These are phyloP conservation scores for Casuarina glauca DNA, from an alignment of 306 rosid genomes.

Conservation along the genomic window DNA sequence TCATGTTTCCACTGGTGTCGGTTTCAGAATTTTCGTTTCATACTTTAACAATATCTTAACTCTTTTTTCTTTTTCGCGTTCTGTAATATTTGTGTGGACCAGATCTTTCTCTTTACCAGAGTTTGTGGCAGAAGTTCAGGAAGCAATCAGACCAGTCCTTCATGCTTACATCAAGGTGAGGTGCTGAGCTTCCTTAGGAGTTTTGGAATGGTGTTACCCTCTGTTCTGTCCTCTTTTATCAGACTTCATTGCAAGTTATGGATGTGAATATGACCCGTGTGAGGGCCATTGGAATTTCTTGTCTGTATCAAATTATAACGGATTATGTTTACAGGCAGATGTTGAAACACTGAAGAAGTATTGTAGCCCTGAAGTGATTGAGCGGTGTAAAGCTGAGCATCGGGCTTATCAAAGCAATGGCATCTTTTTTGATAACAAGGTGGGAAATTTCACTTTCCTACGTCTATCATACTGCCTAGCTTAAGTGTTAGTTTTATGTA, in stretches of 20 bases:
- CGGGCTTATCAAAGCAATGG: slow-evolving; percentile 64
- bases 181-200: slow-evolving; percentile 23
- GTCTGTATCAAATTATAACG: slow-evolving; percentile 14
- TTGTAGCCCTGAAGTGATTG: slow-evolving; percentile 76
- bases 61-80: slow-evolving; percentile 21
- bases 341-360: slow-evolving; percentile 73
- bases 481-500: not conserved
- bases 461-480: not conserved
- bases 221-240: not conserved
- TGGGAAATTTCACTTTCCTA: slow-evolving; percentile 19
- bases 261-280: slow-evolving; percentile 13
- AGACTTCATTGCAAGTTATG: slow-evolving; percentile 1
- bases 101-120: slow-evolving; percentile 84
- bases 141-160: slow-evolving; percentile 84
- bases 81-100: slow-evolving; percentile 26
- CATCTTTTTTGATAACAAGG: slow-evolving; percentile 90
- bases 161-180: slow-evolving; percentile 77
- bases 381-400: slow-evolving; percentile 92
- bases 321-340: slow-evolving; percentile 58
- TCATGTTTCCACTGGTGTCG: slow-evolving; percentile 25
- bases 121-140: slow-evolving; percentile 81
- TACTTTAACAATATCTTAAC: slow-evolving; percentile 15
- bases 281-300: slow-evolving; percentile 26
- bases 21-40: slow-evolving; percentile 2
- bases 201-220: slow-evolving; percentile 7